These are phyloP conservation scores for Paecilomyces dactylethromorphus DNA, from an alignment of 2,329 filamentous ascomycete species.

Conservation along the genomic window DNA sequence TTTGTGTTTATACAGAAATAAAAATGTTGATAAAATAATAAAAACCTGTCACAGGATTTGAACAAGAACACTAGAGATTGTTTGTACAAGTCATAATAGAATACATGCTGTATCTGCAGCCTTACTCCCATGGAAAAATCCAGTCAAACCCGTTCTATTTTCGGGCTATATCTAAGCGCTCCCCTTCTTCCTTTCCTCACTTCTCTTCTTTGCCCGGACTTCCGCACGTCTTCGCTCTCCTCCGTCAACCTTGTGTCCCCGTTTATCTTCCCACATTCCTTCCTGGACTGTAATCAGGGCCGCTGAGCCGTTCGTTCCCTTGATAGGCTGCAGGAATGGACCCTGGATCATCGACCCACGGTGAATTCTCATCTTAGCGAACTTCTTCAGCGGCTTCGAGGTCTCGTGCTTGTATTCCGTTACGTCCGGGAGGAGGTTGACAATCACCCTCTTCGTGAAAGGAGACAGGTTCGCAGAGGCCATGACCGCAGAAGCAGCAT, in stretches of 20 bases:
- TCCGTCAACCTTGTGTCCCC: slow-evolving; percentile 88
- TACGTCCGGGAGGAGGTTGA: slow-evolving; percentile 53
- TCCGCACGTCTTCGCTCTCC: slow-evolving; percentile 86
- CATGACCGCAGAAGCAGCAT: slow-evolving; percentile 18
- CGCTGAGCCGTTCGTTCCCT: slow-evolving; percentile 52
- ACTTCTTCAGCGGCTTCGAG: slow-evolving; percentile 43
- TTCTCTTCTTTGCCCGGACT: slow-evolving; percentile 77
- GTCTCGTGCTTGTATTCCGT: slow-evolving; percentile 47
- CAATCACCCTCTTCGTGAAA: slow-evolving; percentile 51
- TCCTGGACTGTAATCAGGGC: slow-evolving; percentile 67
- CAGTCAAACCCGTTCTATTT: not conserved
- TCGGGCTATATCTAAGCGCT: slow-evolving; percentile 16
- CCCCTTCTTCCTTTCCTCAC: slow-evolving; percentile 69
- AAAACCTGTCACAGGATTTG: not conserved
- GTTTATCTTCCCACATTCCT: slow-evolving; percentile 86
- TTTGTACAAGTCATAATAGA: not conserved
- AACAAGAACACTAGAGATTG: not conserved
- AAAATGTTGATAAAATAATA: not conserved
- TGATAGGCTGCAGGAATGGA: slow-evolving; percentile 64
- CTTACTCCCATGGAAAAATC: not conserved
- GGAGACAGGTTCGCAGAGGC: slow-evolving; percentile 49
- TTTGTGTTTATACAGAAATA: not conserved
- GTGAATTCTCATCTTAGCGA: slow-evolving; percentile 61
- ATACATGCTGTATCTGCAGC: not conserved
- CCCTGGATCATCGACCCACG: slow-evolving; percentile 66